Percentiles rank a stretch among this genome's conserved stretches.
Evolutionary conservation across 78 protist species (phyloP).

Genomic region (Chrysochromulina tobinii): DNA sequence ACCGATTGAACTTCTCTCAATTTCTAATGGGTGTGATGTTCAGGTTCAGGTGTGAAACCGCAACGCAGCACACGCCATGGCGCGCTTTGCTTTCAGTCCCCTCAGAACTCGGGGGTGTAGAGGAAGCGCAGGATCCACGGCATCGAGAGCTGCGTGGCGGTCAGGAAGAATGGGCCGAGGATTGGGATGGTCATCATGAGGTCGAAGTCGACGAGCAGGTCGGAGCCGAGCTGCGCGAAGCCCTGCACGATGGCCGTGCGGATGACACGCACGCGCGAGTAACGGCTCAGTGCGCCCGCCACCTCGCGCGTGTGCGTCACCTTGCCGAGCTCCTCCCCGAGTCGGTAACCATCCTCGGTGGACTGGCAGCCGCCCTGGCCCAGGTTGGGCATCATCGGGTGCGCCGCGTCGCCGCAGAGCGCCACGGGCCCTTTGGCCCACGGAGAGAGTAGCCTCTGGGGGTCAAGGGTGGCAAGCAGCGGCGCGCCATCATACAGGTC

Average conservation of each 20-base stretch:
- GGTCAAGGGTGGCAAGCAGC: background rate
- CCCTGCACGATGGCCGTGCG: conserved; percentile 29
- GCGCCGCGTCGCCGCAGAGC: conserved; percentile 24
- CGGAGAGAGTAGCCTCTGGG: background rate
- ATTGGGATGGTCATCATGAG: conserved; percentile 11
- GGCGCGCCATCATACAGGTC: conserved; percentile 18
- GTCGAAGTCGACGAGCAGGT: background rate
- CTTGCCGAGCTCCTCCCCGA: background rate
- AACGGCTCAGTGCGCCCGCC: background rate
- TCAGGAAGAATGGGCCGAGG: conserved; percentile 6
- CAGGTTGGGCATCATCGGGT: conserved; percentile 27
- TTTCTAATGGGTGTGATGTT: too few species aligned
- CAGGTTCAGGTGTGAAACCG: too few species aligned
- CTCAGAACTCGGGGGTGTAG: conserved; percentile 6
- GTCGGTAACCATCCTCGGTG: conserved; percentile 12
- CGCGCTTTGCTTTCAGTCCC: too few species aligned
- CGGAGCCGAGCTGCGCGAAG: conserved; percentile 14
- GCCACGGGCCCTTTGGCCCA: conserved; percentile 18
- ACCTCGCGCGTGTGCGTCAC: background rate
- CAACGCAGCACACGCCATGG: too few species aligned
- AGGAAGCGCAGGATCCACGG: conserved; percentile 26
- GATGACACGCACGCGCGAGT: background rate
- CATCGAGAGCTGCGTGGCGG: conserved; percentile 6
- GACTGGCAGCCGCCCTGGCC: conserved; percentile 33
- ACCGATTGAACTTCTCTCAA: too few species aligned